Evolutionary conservation across 2,329 filamentous ascomycete genomes (phyloP).

Genomic region (Lecanosticta acicola): DNA sequence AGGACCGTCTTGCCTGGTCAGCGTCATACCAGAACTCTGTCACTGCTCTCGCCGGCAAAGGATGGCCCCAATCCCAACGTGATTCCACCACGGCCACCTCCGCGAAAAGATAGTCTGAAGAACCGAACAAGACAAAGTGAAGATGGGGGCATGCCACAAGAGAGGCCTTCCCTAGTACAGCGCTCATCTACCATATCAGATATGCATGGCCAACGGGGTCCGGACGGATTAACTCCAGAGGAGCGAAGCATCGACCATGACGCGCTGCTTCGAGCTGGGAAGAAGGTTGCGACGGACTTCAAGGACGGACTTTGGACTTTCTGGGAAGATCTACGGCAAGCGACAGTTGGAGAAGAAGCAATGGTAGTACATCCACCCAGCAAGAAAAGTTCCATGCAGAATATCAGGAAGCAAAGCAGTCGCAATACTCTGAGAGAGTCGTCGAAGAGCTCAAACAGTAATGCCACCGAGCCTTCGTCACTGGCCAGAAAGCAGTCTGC

Average conservation of each 20-base stretch:
- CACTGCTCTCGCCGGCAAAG: slow-evolving; percentile 65
- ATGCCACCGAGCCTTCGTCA: slow-evolving; percentile 16
- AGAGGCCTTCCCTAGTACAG: slow-evolving; percentile 5
- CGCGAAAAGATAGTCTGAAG: slow-evolving; percentile 25
- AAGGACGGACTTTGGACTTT: slow-evolving; percentile 89
- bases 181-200: slow-evolving; percentile 4
- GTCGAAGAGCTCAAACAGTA: slow-evolving; percentile 18
- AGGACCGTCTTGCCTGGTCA: slow-evolving; percentile 59
- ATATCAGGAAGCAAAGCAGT: slow-evolving; percentile 23
- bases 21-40: slow-evolving; percentile 62
- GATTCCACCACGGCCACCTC: slow-evolving; percentile 13
- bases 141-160: slow-evolving; percentile 4
- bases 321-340: slow-evolving; percentile 89
- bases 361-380: slow-evolving; percentile 44
- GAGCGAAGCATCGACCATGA: slow-evolving; percentile 43
- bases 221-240: not conserved
- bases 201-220: not conserved
- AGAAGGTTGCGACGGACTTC: slow-evolving; percentile 84
- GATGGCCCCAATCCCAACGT: slow-evolving; percentile 11
- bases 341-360: slow-evolving; percentile 90
- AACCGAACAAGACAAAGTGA: slow-evolving; percentile 10
- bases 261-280: slow-evolving; percentile 52
- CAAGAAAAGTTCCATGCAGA: slow-evolving; percentile 25
- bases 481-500: slow-evolving; percentile 19
- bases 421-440: slow-evolving; percentile 24